A percentile compares a stretch with the other conserved stretches of the same genome.
Evolutionary conservation across 2,329 filamentous ascomycete species (phyloP).

Genomic region (Immersiporthe knoxdaviesiana): DNA sequence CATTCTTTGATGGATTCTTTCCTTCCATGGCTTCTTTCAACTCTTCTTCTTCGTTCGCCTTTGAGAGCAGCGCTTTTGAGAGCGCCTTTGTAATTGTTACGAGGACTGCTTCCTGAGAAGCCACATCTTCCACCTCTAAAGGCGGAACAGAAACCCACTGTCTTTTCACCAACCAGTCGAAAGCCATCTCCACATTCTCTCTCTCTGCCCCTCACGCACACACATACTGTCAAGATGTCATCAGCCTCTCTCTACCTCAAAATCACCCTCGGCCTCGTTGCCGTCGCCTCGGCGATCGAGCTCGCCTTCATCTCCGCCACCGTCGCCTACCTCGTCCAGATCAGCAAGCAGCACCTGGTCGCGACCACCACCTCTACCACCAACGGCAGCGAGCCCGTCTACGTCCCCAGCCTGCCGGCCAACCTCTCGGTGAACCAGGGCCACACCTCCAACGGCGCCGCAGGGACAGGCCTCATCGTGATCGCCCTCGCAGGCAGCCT

Average conservation of each 20-base stretch:
- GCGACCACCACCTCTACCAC: slow-evolving; percentile 39
- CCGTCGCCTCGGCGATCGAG: slow-evolving; percentile 44
- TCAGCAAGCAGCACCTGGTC: slow-evolving; percentile 36
- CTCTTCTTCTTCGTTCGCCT: background rate
- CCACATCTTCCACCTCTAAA: background rate
- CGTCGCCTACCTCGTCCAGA: slow-evolving; percentile 43
- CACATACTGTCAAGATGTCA: slow-evolving; percentile 22
- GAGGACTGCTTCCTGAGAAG: too few relatives aligned
- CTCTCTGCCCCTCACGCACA: background rate
- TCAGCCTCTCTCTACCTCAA: slow-evolving; percentile 30
- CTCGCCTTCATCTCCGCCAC: slow-evolving; percentile 44
- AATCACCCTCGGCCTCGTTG: slow-evolving; percentile 39
- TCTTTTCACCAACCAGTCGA: background rate
- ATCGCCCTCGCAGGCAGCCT: slow-evolving; percentile 41
- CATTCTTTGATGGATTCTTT: background rate
- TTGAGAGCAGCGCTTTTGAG: background rate
- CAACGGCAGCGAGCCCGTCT: slow-evolving; percentile 32
- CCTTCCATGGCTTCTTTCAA: background rate
- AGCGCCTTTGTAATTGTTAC: background rate
- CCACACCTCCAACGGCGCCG: slow-evolving; percentile 47
- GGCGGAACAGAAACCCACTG: too few relatives aligned
- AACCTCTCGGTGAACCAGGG: slow-evolving; percentile 45
- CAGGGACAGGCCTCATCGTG: slow-evolving; percentile 42
- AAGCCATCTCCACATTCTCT: background rate
- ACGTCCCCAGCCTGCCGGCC: slow-evolving; percentile 38